Percentiles rank a stretch among this genome's conserved stretches.
These are phyloP conservation scores for Ascochyta lentis DNA, from an alignment of 2,329 filamentous ascomycete genomes.

Conservation along the genomic window DNA sequence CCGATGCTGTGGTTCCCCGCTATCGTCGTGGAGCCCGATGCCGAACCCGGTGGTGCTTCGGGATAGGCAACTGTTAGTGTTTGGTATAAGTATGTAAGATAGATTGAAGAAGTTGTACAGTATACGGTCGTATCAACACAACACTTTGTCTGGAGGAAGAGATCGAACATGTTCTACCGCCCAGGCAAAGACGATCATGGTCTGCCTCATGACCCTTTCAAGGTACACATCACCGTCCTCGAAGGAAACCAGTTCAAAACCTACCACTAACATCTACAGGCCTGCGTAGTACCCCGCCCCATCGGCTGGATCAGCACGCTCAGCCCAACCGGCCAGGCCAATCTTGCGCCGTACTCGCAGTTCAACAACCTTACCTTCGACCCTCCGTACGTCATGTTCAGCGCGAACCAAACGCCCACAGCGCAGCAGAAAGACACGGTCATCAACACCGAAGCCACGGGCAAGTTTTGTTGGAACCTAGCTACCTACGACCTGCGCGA, in stretches of 20 bases:
- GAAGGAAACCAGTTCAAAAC: not conserved
- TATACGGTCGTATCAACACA: too few species aligned
- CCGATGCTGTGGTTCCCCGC: slow-evolving; percentile 20
- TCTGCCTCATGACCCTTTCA: slow-evolving; percentile 63
- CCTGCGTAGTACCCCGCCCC: slow-evolving; percentile 66
- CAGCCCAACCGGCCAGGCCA: slow-evolving; percentile 56
- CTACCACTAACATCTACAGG: slow-evolving; percentile 38
- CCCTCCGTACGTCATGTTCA: slow-evolving; percentile 69
- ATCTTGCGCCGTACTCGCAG: slow-evolving; percentile 67
- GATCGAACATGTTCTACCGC: slow-evolving; percentile 58
- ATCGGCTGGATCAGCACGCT: slow-evolving; percentile 69
- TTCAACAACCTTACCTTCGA: slow-evolving; percentile 70
- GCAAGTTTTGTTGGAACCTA: slow-evolving; percentile 66
- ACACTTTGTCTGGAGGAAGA: too few species aligned
- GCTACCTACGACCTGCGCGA: slow-evolving; percentile 64
- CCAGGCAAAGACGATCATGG: slow-evolving; percentile 61
- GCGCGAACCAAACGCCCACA: slow-evolving; percentile 61
- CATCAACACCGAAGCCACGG: slow-evolving; percentile 62
- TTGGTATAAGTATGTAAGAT: not conserved
- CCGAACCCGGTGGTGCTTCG: not conserved
- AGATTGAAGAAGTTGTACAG: too few species aligned
- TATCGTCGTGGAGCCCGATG: not conserved
- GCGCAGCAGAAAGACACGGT: slow-evolving; percentile 63
- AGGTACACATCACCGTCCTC: slow-evolving; percentile 42
- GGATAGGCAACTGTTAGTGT: not conserved